Percentiles rank a stretch among this genome's conserved stretches.
These are phyloP conservation scores for Gaertneriomyces sp. DNA, from an alignment of 192 early-diverging fungal species.

Conservation along the genomic window DNA sequence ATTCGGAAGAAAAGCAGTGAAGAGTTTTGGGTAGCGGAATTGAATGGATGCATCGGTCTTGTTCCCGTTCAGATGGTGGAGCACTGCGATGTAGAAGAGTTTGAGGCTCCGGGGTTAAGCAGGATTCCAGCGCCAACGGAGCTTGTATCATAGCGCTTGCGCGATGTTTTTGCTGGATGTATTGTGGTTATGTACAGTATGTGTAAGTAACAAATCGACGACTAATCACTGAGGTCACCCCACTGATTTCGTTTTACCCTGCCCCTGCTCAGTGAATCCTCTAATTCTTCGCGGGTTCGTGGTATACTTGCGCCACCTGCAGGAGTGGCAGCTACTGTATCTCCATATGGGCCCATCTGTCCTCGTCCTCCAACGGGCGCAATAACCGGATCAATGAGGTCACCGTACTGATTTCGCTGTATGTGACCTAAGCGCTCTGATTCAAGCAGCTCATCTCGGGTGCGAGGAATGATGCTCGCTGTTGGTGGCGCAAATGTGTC, in stretches of 20 bases:
- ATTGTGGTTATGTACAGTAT: too few species aligned
- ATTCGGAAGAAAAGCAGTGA: slow-evolving; percentile 10
- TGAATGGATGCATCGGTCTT: slow-evolving; percentile 6
- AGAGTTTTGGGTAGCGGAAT: slow-evolving; percentile 9
- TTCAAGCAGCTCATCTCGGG: slow-evolving; percentile 16
- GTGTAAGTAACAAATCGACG: neutral
- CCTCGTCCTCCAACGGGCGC: slow-evolving; percentile 21
- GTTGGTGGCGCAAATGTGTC: neutral
- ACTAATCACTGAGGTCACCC: slow-evolving; percentile 24
- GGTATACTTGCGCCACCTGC: slow-evolving; percentile 24
- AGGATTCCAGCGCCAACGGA: too few species aligned
- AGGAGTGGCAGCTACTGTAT: slow-evolving; percentile 24
- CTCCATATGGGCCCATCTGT: slow-evolving; percentile 21
- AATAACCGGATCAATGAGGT: slow-evolving; percentile 15
- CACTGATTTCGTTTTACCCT: slow-evolving; percentile 19
- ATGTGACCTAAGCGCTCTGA: slow-evolving; percentile 19
- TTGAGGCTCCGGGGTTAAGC: slow-evolving; percentile 1
- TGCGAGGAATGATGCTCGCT: slow-evolving; percentile 17
- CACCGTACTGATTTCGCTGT: slow-evolving; percentile 15
- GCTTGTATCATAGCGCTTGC: too few species aligned
- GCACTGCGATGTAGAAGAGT: slow-evolving; percentile 1
- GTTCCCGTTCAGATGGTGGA: slow-evolving; percentile 1
- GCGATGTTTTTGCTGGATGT: too few species aligned
- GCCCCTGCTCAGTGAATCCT: slow-evolving; percentile 4
- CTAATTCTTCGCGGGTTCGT: slow-evolving; percentile 30